These are phyloP conservation scores for Aspergillus costaricaensis DNA, from an alignment of 2,329 filamentous ascomycete genomes.

Conservation along the genomic window DNA sequence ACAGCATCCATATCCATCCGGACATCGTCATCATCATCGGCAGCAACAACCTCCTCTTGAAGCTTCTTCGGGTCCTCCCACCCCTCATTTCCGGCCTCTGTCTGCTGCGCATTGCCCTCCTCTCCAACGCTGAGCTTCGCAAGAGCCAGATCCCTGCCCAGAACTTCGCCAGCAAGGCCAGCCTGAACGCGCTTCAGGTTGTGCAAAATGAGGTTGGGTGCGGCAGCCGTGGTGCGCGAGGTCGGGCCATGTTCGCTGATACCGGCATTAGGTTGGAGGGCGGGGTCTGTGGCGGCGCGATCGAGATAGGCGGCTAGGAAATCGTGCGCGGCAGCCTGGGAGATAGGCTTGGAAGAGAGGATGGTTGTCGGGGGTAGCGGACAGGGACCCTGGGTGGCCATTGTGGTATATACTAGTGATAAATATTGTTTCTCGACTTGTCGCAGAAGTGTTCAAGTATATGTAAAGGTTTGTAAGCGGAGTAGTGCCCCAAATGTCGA, in stretches of 20 bases:
- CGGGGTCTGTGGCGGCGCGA: constrained; percentile 44
- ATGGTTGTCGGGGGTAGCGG: constrained; percentile 43
- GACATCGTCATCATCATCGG: constrained; percentile 44
- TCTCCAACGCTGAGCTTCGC: constrained; percentile 40
- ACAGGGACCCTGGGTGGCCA: constrained; percentile 40
- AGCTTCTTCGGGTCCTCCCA: constrained; percentile 41
- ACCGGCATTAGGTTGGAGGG: constrained; percentile 47
- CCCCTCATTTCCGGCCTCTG: constrained; percentile 32
- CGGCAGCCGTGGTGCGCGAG: constrained; percentile 43
- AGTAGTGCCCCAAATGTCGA: background rate
- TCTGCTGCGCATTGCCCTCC: constrained; percentile 24
- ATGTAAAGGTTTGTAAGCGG: background rate
- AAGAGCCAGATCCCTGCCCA: constrained; percentile 44
- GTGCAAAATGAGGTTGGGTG: constrained; percentile 47
- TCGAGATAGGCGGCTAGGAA: constrained; percentile 48
- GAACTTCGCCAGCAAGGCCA: constrained; percentile 44
- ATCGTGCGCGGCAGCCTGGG: constrained; percentile 42
- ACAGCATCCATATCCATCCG: constrained; percentile 42
- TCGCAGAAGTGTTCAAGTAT: background rate
- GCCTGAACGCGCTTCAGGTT: constrained; percentile 49
- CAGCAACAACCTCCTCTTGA: constrained; percentile 44
- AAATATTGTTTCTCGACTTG: background rate
- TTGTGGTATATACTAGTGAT: constrained; percentile 24
- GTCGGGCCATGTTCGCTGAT: constrained; percentile 48
- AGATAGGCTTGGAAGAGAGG: constrained; percentile 38